Conservation (phyloP, 1,284 basidiomycete genomes). For the Moesziomyces parantarcticus region DNA sequence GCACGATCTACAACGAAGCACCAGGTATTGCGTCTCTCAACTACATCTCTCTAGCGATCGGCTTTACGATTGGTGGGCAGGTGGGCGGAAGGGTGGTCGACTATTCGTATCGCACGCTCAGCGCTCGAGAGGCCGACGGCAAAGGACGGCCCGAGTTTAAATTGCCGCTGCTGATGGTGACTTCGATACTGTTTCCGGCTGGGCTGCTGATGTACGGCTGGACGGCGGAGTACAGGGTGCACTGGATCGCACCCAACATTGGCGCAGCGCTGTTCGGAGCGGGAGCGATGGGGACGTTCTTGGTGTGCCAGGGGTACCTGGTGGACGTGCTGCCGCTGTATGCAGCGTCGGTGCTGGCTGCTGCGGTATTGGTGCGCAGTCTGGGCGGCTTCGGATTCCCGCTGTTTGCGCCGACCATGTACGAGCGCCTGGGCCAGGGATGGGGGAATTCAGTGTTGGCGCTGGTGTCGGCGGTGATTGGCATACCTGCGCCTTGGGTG, state of each 20-base stretch:
- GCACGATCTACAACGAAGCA: conserved; percentile 70
- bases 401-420: conserved; percentile 61
- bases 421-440: conserved; percentile 58
- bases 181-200: conserved; percentile 72
- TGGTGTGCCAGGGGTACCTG: conserved; percentile 54
- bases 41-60: conserved; percentile 73
- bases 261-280: conserved; percentile 39
- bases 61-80: conserved; percentile 70
- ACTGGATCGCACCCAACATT: conserved; percentile 77
- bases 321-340: conserved; percentile 63
- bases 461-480: conserved; percentile 53
- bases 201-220: conserved; percentile 78
- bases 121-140: conserved; percentile 71
- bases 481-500: conserved; percentile 62
- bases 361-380: conserved; percentile 58
- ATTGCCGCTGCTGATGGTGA: conserved; percentile 74
- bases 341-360: conserved; percentile 65
- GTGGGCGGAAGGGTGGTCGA: conserved; percentile 74
- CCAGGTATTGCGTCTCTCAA: conserved; percentile 74
- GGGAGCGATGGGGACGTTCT: conserved; percentile 47
- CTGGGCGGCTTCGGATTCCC: conserved; percentile 65
- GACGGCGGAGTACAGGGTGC: conserved; percentile 73
- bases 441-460: conserved; percentile 67
- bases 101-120: conserved; percentile 72
- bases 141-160: conserved; percentile 71